phyloP scores from a whole-genome alignment of 106 monocot species.

The Platanthera guangdongensis region DNA sequence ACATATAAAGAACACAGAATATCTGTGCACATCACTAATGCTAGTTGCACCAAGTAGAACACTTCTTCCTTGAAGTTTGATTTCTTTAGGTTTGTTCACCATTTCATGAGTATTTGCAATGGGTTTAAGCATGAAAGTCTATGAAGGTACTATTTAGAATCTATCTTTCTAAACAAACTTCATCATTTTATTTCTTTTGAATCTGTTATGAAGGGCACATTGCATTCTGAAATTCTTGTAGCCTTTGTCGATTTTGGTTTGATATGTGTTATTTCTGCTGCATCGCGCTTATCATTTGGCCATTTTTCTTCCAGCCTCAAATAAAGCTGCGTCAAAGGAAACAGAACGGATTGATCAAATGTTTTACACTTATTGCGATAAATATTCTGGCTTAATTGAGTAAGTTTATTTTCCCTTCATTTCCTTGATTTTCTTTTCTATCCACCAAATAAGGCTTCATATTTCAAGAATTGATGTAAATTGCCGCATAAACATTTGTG shows the following conservation, averaged over 20 bases:
- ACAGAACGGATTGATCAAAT: slow-evolving; percentile 10
- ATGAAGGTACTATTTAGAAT: no score
- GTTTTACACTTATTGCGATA: slow-evolving; percentile 2
- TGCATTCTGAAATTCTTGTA: background rate
- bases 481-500: no score
- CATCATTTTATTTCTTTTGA: background rate
- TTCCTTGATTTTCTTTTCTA: background rate
- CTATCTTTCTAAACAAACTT: no score
- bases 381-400: slow-evolving; percentile 7
- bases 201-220: background rate
- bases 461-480: no score
- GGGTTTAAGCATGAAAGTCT: no score
- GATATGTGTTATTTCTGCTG: slow-evolving; percentile 3
- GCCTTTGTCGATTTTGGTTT: background rate
- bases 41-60: no score
- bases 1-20: no score
- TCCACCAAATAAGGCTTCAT: no score
- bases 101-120: no score
- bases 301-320: slow-evolving; percentile 4
- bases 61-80: no score
- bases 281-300: background rate
- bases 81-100: no score
- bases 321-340: slow-evolving; percentile 3
- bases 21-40: no score
- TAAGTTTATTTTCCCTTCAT: background rate